Base-by-base conservation (phyloP, 169 alveolate species). In the Babesia bigemina region DNA sequence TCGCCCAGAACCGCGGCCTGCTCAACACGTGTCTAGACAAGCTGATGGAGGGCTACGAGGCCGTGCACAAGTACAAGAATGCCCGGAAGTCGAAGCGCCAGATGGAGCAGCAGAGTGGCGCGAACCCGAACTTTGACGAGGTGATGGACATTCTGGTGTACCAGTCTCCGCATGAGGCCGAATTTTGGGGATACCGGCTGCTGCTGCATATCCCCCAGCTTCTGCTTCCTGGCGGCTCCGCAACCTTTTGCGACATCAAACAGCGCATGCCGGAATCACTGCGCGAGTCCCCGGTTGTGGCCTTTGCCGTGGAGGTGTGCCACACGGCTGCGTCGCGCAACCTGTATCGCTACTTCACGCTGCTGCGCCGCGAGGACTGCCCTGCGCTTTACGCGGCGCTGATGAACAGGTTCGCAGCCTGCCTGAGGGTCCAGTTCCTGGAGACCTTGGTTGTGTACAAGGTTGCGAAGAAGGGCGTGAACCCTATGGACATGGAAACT, bases 161-260 rank as follows among this genome's bases (percentile, higher is more conserved):
- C 66, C 44, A 53, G 26, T 87, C 94, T 22, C 94, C 93, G 39
- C 87, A 84, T 58, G 94, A 92, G 71, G 93, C 93, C n/a, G 96
- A 92, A 63, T 92, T 92, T 65, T 92, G 96, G 96, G 87, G 88
- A 17, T 92, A 92, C 63, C 77, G 96, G 13, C 65, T 92, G 17
- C 73, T 92, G 69, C 66, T 92, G 52, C 75, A 79, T 24, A 86
- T 88, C 62, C 87, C 90, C 26, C 77, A 86, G 47, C 60, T 86
- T 26, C 70, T 81, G 19, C 42, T 73, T 48, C 87, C 82, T 24
- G 75, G 87, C n/a, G 66, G 84, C 24, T 79, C 85, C 42, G 88
- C 90, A 14, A 70, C 86, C 9, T 81, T 88, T 52, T 72, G 88
- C 19, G 93, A 88, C 77, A 86, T 81, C n/a, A 50, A 84, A 33